Evolutionary conservation across 1,284 basidiomycete genomes (phyloP), one percentile per base, ranked within the genome.

Genomic region (Trichosporon sp.): DNA sequence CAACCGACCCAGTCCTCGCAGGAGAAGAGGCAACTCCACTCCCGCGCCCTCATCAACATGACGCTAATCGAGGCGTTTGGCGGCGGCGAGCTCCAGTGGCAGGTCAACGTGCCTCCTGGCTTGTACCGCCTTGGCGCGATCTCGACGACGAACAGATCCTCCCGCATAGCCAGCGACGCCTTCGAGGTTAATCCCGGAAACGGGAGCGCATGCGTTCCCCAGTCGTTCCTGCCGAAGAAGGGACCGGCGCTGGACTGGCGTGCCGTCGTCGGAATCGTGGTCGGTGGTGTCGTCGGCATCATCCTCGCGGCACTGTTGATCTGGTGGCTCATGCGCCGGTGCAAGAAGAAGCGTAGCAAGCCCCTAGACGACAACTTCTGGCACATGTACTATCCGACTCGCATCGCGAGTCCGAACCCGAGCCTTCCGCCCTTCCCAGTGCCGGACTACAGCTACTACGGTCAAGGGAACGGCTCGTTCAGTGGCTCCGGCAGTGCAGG

Each of bases 11-110:
- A 32, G 31, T n/a, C 31, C 31, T 21, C 11, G 56, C 12, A 31
- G 11, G 32, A 63, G 31, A 32, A 32, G 31, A 32, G 32, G 2
- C 14, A 7, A 4, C 31, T 63, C 12, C 8, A 32, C 2, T n/a
- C 59, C 14, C 59, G 59, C 4, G 59, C 59, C 5, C 59, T 63
- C 5, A 54, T 54, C 21, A 63, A 63, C 59, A 35, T 35, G 59
- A 63, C 59, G 59, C 59, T 63, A 16, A 32, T 63, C 14, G 10
- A 16, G 32, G 59, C 31, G 4, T 63, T 32, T 11, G 59, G 59
- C 59, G 59, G 59, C 59, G 59, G 59, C 59, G 59, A 63, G 59
- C 59, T 63, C 31, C 59, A 63, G 59, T 63, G 59, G 59, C 31
- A 35, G 31, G 59, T 63, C 14, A 32, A 63, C 59, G 59, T 63